Conservation (phyloP, 495 filamentous ascomycete species). For the Aspergillus diversus region DNA sequence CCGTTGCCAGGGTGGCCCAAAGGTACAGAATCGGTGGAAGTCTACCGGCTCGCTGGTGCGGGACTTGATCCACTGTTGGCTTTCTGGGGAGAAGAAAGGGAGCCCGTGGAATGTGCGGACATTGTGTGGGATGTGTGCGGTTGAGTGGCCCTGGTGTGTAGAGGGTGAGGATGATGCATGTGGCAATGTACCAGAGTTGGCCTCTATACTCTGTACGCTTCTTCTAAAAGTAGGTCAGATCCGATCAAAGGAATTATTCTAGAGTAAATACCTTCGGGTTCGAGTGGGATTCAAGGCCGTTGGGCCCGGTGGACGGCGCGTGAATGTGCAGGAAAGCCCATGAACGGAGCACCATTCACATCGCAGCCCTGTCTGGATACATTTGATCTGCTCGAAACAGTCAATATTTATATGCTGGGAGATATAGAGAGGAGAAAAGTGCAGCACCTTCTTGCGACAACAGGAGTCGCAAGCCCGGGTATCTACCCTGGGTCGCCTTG, state of each 20-base stretch:
- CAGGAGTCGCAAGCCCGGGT: neutral
- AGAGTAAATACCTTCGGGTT: neutral
- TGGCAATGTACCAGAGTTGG: too few species aligned
- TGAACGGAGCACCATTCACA: conserved; percentile 16
- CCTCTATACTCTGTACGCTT: too few species aligned
- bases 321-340: conserved; percentile 10
- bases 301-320: neutral
- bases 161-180: too few species aligned
- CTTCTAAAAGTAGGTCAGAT: too few species aligned
- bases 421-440: neutral
- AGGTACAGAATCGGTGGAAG: neutral
- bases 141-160: neutral
- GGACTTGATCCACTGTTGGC: conserved; percentile 3
- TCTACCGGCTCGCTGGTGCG: conserved; percentile 10
- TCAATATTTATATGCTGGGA: neutral
- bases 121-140: conserved; percentile 5
- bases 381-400: conserved; percentile 8
- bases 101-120: conserved; percentile 13
- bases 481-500: neutral
- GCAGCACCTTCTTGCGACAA: neutral
- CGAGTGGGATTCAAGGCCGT: neutral
- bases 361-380: neutral
- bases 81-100: conserved; percentile 15
- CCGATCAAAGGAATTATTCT: neutral
- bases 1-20: neutral